These are phyloP conservation scores for Syzygium aqueum DNA, from an alignment of 345 rosid species.

Conservation along the genomic window DNA sequence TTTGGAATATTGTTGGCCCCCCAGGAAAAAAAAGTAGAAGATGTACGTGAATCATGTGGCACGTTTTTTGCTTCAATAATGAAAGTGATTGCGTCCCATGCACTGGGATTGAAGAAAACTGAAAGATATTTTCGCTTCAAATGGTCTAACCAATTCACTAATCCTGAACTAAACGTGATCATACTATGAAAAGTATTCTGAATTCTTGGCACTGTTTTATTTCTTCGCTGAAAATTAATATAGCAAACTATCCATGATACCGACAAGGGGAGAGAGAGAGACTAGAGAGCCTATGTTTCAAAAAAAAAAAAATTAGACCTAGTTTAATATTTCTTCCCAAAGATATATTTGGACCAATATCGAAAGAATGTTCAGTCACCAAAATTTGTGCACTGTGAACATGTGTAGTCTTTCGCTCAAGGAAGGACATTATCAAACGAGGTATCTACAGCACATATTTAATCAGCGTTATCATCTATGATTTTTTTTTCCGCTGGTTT, in stretches of 20 bases:
- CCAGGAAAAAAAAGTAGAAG: too few relatives aligned
- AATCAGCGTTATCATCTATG: too few relatives aligned
- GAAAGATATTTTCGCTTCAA: too few relatives aligned
- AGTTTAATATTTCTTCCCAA: neutral
- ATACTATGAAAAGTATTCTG: neutral
- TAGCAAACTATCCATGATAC: too few relatives aligned
- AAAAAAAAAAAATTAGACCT: neutral
- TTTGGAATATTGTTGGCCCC: neutral
- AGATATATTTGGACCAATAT: too few relatives aligned
- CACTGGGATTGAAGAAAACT: neutral
- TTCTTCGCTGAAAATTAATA: too few relatives aligned
- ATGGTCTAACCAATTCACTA: too few relatives aligned
- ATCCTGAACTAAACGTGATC: neutral
- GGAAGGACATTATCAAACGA: neutral
- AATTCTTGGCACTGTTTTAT: neutral
- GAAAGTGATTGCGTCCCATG: neutral
- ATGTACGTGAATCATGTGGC: neutral
- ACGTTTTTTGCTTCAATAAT: neutral
- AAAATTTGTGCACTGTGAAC: neutral
- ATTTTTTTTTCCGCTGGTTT: too few relatives aligned
- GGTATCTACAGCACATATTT: neutral
- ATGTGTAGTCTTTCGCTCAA: neutral
- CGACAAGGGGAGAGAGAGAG: neutral
- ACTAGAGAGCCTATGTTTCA: neutral
- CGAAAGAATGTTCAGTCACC: neutral